Evolutionary conservation across 495 filamentous ascomycete genomes (phyloP).

Genomic region (Astrothelium macrocarpum): DNA sequence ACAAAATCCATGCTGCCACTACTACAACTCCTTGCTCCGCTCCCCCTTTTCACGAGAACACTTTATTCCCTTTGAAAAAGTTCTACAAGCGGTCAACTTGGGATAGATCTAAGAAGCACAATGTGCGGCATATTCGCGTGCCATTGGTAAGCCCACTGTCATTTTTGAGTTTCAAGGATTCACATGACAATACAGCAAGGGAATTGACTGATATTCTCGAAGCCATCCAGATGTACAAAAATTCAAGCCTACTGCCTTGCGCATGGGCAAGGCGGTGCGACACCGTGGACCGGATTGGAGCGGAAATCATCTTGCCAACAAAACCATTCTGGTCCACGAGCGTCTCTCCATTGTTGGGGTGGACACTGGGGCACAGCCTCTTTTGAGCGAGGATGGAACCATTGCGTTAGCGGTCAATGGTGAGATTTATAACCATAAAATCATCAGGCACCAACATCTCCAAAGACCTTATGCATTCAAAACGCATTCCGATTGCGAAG

Average conservation of each 20-base stretch:
- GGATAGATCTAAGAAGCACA: slow-evolving; percentile 15
- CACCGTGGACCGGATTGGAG: slow-evolving; percentile 99
- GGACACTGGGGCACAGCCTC: slow-evolving; percentile 88
- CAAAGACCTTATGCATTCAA: slow-evolving; percentile 82
- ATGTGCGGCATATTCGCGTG: slow-evolving; percentile 84
- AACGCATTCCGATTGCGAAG: slow-evolving; percentile 96
- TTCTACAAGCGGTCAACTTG: no score
- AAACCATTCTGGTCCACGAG: slow-evolving; percentile 94
- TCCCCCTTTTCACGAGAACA: no score
- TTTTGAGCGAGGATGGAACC: slow-evolving; percentile 80
- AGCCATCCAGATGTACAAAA: slow-evolving; percentile 89
- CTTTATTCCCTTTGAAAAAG: no score
- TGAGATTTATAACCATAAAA: slow-evolving; percentile 98
- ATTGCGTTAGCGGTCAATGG: slow-evolving; percentile 95
- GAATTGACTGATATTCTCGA: slow-evolving; percentile 22
- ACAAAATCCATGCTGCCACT: no score
- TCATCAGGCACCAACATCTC: slow-evolving; percentile 68
- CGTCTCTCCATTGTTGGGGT: slow-evolving; percentile 96
- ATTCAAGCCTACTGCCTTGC: slow-evolving; percentile 94
- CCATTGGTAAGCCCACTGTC: slow-evolving; percentile 55
- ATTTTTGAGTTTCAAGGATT: background rate
- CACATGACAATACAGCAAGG: slow-evolving; percentile 11
- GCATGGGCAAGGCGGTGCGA: slow-evolving; percentile 92
- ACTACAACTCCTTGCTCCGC: no score
- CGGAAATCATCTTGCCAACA: slow-evolving; percentile 78